These are phyloP conservation scores for Fagus sylvatica DNA, from an alignment of 306 rosid genomes.

Conservation along the genomic window DNA sequence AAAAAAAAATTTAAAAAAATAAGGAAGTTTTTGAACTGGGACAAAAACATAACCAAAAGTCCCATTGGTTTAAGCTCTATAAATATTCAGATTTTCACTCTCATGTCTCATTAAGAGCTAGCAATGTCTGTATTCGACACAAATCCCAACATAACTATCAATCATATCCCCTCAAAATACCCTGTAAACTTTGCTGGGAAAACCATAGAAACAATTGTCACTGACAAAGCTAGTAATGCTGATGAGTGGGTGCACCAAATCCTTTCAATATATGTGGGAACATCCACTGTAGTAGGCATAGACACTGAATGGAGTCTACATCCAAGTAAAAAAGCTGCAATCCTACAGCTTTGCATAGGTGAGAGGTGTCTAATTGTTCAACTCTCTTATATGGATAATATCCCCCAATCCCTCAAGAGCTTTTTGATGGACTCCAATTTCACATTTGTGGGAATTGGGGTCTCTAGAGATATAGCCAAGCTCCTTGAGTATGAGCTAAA, in stretches of 20 bases:
- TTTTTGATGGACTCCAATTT: background rate
- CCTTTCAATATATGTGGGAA: constrained; percentile 5
- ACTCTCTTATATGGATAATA: background rate
- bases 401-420: background rate
- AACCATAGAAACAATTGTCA: constrained; percentile 26
- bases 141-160: background rate
- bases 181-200: background rate
- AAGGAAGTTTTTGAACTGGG: no score
- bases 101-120: background rate
- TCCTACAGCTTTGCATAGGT: constrained; percentile 26
- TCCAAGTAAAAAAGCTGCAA: constrained; percentile 15
- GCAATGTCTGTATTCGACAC: background rate
- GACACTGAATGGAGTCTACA: background rate
- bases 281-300: background rate
- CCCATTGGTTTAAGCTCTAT: background rate
- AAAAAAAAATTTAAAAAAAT: no score
- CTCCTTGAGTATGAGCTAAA: constrained; percentile 19
- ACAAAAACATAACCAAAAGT: background rate
- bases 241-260: constrained; percentile 26
- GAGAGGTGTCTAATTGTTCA: constrained; percentile 31
- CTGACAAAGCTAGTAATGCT: background rate
- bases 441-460: constrained; percentile 30
- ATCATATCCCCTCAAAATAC: background rate
- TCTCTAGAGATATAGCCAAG: background rate
- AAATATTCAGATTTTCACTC: background rate